phyloP scores from a whole-genome alignment of 768 basidiomycete species.

The Solioccasus polychromus region DNA sequence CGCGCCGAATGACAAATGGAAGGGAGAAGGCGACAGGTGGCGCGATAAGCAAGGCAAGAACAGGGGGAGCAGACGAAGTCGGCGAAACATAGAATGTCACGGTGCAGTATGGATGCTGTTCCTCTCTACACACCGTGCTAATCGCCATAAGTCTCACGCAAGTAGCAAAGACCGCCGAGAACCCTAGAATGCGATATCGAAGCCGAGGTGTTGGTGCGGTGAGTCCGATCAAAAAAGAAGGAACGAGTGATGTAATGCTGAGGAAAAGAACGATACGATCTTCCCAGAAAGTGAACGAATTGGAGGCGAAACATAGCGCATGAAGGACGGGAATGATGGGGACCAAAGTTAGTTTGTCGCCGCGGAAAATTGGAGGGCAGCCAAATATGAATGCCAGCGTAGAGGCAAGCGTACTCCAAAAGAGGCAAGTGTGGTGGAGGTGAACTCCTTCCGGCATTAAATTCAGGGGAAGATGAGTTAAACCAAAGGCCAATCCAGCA shows the following conservation, averaged over 20 bases:
- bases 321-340: slow-evolving; percentile 65
- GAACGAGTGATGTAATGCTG: slow-evolving; percentile 59
- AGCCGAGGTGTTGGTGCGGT: slow-evolving; percentile 67
- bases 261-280: slow-evolving; percentile 80
- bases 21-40: slow-evolving; percentile 53
- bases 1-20: slow-evolving; percentile 53
- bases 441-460: slow-evolving; percentile 45
- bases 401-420: slow-evolving; percentile 46
- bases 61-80: slow-evolving; percentile 62
- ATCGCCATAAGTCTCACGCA: slow-evolving; percentile 73
- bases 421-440: slow-evolving; percentile 48
- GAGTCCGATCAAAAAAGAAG: slow-evolving; percentile 58
- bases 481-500: slow-evolving; percentile 34
- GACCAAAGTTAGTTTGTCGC: slow-evolving; percentile 26
- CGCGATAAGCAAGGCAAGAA: slow-evolving; percentile 53
- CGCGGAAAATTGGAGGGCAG: slow-evolving; percentile 35
- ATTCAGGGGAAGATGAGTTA: slow-evolving; percentile 32
- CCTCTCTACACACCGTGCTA: slow-evolving; percentile 91
- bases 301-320: slow-evolving; percentile 76
- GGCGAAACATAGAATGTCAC: slow-evolving; percentile 87
- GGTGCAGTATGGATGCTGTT: slow-evolving; percentile 86
- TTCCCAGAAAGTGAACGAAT: slow-evolving; percentile 99
- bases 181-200: slow-evolving; percentile 71
- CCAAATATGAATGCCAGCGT: slow-evolving; percentile 44
- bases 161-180: slow-evolving; percentile 60